Percentiles rank a stretch among this genome's conserved stretches.
Conservation (phyloP, 2,329 filamentous ascomycete species). For the Colletotrichum lupini region DNA sequence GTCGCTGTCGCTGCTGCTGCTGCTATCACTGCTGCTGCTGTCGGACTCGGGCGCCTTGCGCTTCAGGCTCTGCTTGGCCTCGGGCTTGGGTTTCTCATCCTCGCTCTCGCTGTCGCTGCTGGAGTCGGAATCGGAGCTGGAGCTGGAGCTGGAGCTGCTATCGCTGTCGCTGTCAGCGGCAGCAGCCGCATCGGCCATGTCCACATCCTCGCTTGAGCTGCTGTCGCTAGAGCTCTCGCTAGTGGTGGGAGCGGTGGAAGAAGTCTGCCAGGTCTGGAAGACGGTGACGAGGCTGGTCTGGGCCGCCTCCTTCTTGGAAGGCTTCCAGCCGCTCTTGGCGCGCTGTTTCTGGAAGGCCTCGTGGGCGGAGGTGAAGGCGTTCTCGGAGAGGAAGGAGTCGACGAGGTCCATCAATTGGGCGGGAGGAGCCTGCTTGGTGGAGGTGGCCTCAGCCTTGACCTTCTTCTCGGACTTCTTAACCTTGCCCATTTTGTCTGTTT, state of each 20-base stretch:
- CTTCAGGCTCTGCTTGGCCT: conserved; percentile 47
- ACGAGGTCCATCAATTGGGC: conserved; percentile 74
- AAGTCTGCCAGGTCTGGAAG: conserved; percentile 62
- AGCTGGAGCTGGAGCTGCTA: conserved; percentile 50
- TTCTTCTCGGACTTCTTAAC: conserved; percentile 43
- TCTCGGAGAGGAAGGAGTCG: conserved; percentile 72
- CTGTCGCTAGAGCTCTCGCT: conserved; percentile 45
- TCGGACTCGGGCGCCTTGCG: conserved; percentile 50
- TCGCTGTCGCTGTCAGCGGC: conserved; percentile 45
- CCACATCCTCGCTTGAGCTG: conserved; percentile 50
- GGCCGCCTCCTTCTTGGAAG: conserved; percentile 39
- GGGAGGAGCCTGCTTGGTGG: conserved; percentile 54
- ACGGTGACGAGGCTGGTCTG: conserved; percentile 55
- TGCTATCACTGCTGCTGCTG: conserved; percentile 41
- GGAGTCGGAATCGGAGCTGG: conserved; percentile 47
- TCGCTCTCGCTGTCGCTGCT: conserved; percentile 40
- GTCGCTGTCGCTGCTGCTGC: conserved; percentile 42
- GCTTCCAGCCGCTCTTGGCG: conserved; percentile 61
- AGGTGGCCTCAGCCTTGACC: conserved; percentile 37
- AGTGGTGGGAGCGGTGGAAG: conserved; percentile 36
- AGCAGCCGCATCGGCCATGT: conserved; percentile 57
- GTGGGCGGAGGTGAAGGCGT: conserved; percentile 72
- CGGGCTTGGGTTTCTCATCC: conserved; percentile 9
- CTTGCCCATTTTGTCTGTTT: conserved; percentile 47
- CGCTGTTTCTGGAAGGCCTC: conserved; percentile 73